Base-by-base conservation (phyloP, 2,329 filamentous ascomycete genomes). In the Fusarium guadeloupense region DNA sequence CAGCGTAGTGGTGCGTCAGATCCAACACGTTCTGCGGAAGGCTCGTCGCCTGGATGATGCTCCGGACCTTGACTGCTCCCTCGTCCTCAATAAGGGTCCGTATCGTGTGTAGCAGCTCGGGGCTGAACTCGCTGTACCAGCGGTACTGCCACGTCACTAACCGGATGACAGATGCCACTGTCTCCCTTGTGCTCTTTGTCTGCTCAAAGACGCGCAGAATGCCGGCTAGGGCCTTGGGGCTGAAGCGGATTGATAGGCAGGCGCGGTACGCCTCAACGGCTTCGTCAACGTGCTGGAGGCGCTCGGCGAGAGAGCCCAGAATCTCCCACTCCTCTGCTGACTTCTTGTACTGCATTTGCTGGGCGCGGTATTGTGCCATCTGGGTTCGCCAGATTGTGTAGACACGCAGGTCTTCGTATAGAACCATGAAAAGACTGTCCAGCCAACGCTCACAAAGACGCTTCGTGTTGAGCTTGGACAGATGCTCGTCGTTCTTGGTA, bases 331-430 rank as follows among this genome's bases (percentile, higher is more conserved):
- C 95, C 67, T 97, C 93, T 3, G 94, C 90, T 1, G 90, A 95
- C 79, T 98, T 99, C 78, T 95, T 95, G 80, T 98, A 99, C 66
- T 96, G 89, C 76, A 97, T 89, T 60, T 94, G 90, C 75, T 98
- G 94, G 48, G 94, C 92, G 19, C 92, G 89, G 74, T 93, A 97
- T 74, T 98, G 94, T 1, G 93, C 91, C 87, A 98, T 95, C 75
- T 99, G 95, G 1, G 95, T 98, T 52, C 95, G 89, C 95, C 95
- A 99, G 75, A 99, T 99, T 12, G 95, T 99, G 81, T 99, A 99
- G 39, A 99, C 94, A 43, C 95, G 91, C 16, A 99, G 84, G 72
- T 99, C 95, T 76, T 99, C 95, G 75, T 99, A 99, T 4, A 99
- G 84, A 0, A 98, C 95, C 95, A 99, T 99, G 80, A 99, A 99